Conservation (phyloP, 176 grass and related monocot genomes). For the Carex cristatella region DNA sequence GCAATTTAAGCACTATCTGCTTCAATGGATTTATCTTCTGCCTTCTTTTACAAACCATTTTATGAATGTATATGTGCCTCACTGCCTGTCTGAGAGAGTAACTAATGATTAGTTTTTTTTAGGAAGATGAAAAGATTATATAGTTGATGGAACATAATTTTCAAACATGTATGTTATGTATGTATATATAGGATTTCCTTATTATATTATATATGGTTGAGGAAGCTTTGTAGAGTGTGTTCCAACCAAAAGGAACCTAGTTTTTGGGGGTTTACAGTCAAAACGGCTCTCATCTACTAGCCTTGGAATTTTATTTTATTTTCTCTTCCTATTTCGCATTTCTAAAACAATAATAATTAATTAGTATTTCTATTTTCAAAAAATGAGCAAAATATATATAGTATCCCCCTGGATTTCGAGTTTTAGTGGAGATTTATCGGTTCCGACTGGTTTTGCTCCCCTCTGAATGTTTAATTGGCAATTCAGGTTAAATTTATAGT, state of each 20-base stretch:
- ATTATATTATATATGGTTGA: no score
- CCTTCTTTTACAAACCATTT: conserved; percentile 15
- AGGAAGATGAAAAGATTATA: neutral
- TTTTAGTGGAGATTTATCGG: no score
- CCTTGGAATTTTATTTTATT: no score
- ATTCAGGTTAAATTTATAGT: no score
- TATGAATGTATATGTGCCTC: no score
- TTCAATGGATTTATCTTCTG: neutral
- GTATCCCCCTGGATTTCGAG: no score
- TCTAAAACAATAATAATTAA: neutral
- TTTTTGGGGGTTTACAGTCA: neutral
- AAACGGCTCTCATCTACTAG: conserved; percentile 6
- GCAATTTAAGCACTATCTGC: neutral
- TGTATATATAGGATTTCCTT: neutral
- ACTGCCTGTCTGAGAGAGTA: neutral
- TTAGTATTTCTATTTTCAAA: no score
- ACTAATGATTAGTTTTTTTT: neutral
- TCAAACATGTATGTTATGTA: neutral
- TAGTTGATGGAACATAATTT: neutral
- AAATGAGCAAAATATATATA: no score
- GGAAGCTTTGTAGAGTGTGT: neutral
- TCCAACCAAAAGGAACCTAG: conserved; percentile 13
- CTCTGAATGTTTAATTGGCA: no score
- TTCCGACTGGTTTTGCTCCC: no score
- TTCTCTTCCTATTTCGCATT: neutral